Percentiles rank a stretch among this genome's conserved stretches.
phyloP scores from a whole-genome alignment of 805 yeast species.

The Spathaspora girioi region DNA sequence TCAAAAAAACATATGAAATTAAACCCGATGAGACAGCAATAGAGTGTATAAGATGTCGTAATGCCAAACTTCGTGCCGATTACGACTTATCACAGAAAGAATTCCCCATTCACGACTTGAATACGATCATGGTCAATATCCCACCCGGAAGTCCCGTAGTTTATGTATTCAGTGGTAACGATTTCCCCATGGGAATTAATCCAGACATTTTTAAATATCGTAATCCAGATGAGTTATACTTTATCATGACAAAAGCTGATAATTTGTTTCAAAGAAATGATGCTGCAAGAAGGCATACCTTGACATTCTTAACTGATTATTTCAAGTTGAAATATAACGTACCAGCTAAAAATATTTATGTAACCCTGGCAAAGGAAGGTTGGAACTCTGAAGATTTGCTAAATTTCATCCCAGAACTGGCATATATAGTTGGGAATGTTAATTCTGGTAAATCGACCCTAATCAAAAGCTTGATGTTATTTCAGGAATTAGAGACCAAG shows the following conservation, averaged over 20 bases:
- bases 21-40: constrained; percentile 7
- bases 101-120: constrained; percentile 21
- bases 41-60: constrained; percentile 56
- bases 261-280: constrained; percentile 33
- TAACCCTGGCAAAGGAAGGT: constrained; percentile 47
- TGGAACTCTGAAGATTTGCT: constrained; percentile 47
- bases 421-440: constrained; percentile 60
- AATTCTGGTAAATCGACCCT: constrained; percentile 70
- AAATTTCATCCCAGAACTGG: constrained; percentile 30
- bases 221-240: constrained; percentile 31
- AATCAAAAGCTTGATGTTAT: constrained; percentile 42
- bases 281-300: constrained; percentile 21
- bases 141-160: constrained; percentile 48
- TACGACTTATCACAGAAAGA: constrained; percentile 29
- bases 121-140: constrained; percentile 20
- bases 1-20: neutral
- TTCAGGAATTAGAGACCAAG: constrained; percentile 9
- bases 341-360: constrained; percentile 38
- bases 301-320: constrained; percentile 30
- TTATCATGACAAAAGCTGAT: constrained; percentile 44
- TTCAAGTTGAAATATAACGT: constrained; percentile 26
- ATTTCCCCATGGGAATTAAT: constrained; percentile 65
- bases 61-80: constrained; percentile 43
- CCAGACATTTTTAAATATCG: constrained; percentile 29
- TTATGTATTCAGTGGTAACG: constrained; percentile 63